Evolutionary conservation across 2,329 filamentous ascomycete genomes (phyloP).

Genomic region (Fusarium marasasianum): DNA sequence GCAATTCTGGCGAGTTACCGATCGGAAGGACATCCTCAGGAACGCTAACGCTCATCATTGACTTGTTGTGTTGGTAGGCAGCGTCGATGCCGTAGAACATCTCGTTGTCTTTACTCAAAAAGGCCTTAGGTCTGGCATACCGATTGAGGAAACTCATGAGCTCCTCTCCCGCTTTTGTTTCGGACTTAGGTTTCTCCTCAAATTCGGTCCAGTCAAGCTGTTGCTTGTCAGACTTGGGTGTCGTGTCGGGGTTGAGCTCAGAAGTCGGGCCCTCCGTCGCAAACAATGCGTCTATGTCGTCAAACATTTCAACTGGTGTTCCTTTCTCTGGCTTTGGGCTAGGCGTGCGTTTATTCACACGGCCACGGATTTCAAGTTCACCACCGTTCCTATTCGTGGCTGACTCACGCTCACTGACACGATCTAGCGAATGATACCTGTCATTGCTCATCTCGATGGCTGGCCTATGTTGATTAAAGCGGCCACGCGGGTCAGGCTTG

Average conservation of each 20-base stretch:
- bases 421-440: neutral
- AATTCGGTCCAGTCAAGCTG: neutral
- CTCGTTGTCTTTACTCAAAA: neutral
- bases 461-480: neutral
- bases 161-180: neutral
- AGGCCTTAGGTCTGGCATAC: neutral
- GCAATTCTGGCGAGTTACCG: neutral
- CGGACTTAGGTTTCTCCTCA: neutral
- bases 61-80: neutral
- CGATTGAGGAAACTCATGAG: conserved; percentile 8
- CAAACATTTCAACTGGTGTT: neutral
- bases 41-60: neutral
- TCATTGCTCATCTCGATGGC: neutral
- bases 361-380: neutral
- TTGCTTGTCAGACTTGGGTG: neutral
- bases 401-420: neutral
- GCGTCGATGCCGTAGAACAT: neutral
- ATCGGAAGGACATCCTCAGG: neutral
- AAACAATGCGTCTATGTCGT: conserved; percentile 4
- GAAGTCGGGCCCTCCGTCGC: neutral
- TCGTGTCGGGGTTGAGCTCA: neutral
- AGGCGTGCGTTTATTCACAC: neutral
- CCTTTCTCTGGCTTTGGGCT: neutral
- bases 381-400: neutral
- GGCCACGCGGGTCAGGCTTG: neutral